A percentile compares a stretch with the other conserved stretches of the same genome.
Conservation (phyloP, 495 filamentous ascomycete species). For the Talaromyces wortmannii region DNA sequence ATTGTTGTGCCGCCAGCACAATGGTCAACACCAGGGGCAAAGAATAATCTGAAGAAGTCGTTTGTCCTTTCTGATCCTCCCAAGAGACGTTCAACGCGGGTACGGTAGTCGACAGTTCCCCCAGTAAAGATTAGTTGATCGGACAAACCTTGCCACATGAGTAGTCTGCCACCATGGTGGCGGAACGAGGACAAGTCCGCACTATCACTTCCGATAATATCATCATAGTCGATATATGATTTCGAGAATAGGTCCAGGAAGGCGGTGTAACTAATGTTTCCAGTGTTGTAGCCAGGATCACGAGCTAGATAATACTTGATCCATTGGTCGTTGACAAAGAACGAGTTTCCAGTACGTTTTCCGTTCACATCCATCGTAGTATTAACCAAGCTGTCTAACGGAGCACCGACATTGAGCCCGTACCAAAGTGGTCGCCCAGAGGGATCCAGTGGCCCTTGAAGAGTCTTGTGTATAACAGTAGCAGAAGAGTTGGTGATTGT, state of each 20-base stretch:
- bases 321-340: conserved; percentile 10
- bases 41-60: conserved; percentile 19
- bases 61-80: neutral
- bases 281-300: conserved; percentile 28
- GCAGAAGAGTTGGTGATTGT: conserved; percentile 19
- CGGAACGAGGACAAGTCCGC: conserved; percentile 24
- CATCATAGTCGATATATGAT: conserved; percentile 13
- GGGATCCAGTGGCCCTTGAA: conserved; percentile 12
- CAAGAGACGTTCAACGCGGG: neutral
- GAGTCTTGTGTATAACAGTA: conserved; percentile 17
- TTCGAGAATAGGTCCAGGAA: conserved; percentile 8
- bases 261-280: conserved; percentile 15
- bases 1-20: conserved; percentile 11
- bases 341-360: neutral
- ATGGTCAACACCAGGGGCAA: conserved; percentile 22
- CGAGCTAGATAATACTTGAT: conserved; percentile 32
- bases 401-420: conserved; percentile 7
- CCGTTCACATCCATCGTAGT: neutral
- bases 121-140: conserved; percentile 14
- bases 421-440: conserved; percentile 9
- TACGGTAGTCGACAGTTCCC: conserved; percentile 9
- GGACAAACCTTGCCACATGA: conserved; percentile 31
- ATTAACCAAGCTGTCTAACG: neutral
- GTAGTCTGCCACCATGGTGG: conserved; percentile 28
- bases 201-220: conserved; percentile 24